These are phyloP conservation scores for Colletotrichum australisinense DNA, from an alignment of 2,329 filamentous ascomycete genomes.

Conservation along the genomic window DNA sequence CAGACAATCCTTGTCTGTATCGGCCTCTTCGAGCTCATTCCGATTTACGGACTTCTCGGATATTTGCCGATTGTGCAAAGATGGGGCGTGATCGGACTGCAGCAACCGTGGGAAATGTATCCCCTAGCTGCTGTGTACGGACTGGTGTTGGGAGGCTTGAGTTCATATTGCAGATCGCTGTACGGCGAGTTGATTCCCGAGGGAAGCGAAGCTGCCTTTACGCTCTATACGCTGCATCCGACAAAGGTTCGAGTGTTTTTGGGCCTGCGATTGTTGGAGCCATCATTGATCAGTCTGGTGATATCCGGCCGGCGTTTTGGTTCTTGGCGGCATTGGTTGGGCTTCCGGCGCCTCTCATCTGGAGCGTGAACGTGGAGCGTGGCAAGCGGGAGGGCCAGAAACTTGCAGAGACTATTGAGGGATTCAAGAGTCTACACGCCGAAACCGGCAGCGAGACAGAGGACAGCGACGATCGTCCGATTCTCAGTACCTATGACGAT, in stretches of 20 bases:
- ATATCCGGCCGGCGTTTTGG: constrained; percentile 89
- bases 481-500: constrained; percentile 49
- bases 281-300: constrained; percentile 86
- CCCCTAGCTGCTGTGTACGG: constrained; percentile 91
- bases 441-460: constrained; percentile 39
- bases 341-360: constrained; percentile 85
- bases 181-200: constrained; percentile 95
- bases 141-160: constrained; percentile 91
- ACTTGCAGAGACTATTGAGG: constrained; percentile 71
- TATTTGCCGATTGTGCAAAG: constrained; percentile 83
- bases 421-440: constrained; percentile 47
- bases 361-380: constrained; percentile 85
- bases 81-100: constrained; percentile 85
- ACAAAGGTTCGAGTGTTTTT: constrained; percentile 95
- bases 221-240: constrained; percentile 95
- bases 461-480: constrained; percentile 47
- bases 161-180: constrained; percentile 90
- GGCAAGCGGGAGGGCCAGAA: constrained; percentile 76
- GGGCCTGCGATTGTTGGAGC: constrained; percentile 93
- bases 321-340: constrained; percentile 90
- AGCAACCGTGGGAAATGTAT: constrained; percentile 97
- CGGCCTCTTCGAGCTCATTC: constrained; percentile 89
- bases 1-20: constrained; percentile 96
- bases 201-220: constrained; percentile 94
- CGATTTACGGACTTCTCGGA: constrained; percentile 88